Conservation (phyloP, 352 stramenopile genomes). For the Thalassiosira allenii region DNA sequence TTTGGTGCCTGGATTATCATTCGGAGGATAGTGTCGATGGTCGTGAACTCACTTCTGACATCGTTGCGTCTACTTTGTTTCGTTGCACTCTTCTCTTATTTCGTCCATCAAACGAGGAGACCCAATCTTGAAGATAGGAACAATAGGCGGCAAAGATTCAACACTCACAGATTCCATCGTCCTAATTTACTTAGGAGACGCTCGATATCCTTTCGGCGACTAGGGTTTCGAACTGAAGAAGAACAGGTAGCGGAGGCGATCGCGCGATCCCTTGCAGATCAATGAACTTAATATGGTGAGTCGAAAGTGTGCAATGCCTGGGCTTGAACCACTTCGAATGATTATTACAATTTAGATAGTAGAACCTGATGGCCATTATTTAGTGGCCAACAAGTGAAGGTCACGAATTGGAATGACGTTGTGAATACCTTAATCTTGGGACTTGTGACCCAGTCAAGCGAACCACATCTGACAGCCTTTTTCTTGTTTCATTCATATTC, state of each 20-base stretch:
- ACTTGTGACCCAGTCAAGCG: no score
- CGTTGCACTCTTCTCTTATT: background rate
- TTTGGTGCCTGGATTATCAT: background rate
- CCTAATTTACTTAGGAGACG: constrained; percentile 4
- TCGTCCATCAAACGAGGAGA: background rate
- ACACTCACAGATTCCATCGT: background rate
- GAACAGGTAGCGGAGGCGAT: constrained; percentile 44
- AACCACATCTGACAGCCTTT: no score
- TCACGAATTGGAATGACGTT: no score
- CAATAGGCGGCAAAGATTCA: background rate
- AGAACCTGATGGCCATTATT: no score
- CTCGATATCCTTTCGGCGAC: background rate
- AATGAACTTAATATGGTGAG: constrained; percentile 30
- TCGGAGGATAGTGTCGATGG: constrained; percentile 6
- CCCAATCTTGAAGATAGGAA: background rate
- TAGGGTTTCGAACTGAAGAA: constrained; percentile 33
- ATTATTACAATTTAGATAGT: no score
- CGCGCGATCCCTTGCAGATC: constrained; percentile 38
- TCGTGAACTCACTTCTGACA: background rate
- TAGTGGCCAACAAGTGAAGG: no score
- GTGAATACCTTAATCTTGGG: no score
- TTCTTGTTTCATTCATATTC: no score
- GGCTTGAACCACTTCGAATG: no score
- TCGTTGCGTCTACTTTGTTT: background rate
- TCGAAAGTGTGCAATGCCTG: no score